Evolutionary conservation across 1,284 basidiomycete species (phyloP), one percentile per base, ranked within the genome.

Genomic region (Filobasidium uniguttulatum): DNA sequence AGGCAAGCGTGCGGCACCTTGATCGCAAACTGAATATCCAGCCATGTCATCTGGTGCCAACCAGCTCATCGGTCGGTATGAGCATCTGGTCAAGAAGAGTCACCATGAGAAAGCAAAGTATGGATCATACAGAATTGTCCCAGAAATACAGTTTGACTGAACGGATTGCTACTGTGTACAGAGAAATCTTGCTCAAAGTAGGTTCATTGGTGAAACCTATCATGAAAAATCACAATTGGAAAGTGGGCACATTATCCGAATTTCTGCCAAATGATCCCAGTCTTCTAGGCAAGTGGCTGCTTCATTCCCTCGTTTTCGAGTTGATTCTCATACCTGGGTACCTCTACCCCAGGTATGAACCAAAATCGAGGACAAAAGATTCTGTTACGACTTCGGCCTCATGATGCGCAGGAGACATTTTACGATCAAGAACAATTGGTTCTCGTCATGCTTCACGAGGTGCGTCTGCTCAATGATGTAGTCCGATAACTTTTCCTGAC

Each of bases 181-280:
- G 66, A 46, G 63, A 62, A 1, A 50, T 84, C 55, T 73, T 90
- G 26, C 79, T 86, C 62, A 76, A 78, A 57, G 74, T 85, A 28
- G 83, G 84, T 0, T 82, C 81, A 14, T 73, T 85, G 46, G 85
- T 89, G 40, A 88, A 88, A 64, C 87, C 87, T 3, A 85, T 91
- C 58, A 90, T 90, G 87, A 72, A 78, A 53, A 85, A 82, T 58
- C 80, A 81, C 57, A 70, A 70, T 5, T 90, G 86, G 86, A 73
- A 75, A 29, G 73, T 93, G 7, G 85, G 85, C n/a, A 74, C 78
- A 0, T 76, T 91, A 14, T 74, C 81, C 12, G 88, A 93, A 67
- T 90, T 91, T 73, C 83, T 85, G 57, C 88, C 87, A 1, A 75
- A 80, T 10, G 77, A 79, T 50, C 76, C 79, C 0, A 78, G 75